Percentiles rank a stretch among this genome's conserved stretches.
Evolutionary conservation across 129 eudicot genomes (phyloP).

Genomic region (Helianthus tuberosus): DNA sequence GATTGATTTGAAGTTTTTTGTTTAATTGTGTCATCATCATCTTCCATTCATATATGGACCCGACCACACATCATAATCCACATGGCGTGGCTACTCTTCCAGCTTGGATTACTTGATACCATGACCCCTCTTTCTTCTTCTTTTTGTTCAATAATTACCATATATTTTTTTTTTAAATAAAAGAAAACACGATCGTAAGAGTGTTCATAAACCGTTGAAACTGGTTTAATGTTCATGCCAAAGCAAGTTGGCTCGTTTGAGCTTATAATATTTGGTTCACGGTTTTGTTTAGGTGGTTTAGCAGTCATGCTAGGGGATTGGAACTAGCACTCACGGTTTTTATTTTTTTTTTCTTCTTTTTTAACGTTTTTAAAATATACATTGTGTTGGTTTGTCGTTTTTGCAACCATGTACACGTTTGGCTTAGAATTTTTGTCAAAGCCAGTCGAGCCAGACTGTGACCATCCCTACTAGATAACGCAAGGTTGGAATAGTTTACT

Average conservation of each 20-base stretch:
- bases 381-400: too few species aligned
- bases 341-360: too few species aligned
- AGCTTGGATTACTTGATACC: conserved; percentile 61
- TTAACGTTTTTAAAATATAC: too few species aligned
- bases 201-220: background rate
- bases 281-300: too few species aligned
- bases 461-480: background rate
- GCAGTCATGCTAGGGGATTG: too few species aligned
- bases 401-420: too few species aligned
- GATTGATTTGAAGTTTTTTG: conserved; percentile 21
- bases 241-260: too few species aligned
- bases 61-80: conserved; percentile 73
- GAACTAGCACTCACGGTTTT: too few species aligned
- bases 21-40: conserved; percentile 40
- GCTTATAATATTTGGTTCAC: too few species aligned
- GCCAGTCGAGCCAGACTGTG: too few species aligned
- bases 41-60: conserved; percentile 59
- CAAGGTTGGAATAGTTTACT: background rate
- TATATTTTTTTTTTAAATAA: background rate
- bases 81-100: conserved; percentile 70
- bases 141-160: conserved; percentile 31
- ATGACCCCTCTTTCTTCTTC: conserved; percentile 52
- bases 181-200: background rate
- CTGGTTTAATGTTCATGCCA: too few species aligned
- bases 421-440: too few species aligned